Conservation (phyloP, 805 yeast species). For the Metschnikowia gruessii region DNA sequence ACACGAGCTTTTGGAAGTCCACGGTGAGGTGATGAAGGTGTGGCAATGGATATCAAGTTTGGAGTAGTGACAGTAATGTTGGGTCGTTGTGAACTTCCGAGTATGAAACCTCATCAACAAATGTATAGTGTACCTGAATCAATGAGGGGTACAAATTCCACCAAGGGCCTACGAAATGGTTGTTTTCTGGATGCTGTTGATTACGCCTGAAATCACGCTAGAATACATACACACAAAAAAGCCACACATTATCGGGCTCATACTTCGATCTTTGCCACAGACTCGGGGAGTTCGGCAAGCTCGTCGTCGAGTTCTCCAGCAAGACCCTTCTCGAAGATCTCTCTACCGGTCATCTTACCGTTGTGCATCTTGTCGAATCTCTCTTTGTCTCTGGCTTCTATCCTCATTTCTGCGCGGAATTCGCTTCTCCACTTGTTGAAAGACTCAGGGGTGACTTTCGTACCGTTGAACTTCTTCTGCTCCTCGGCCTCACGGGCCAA, state of each 20-base stretch:
- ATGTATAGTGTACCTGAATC: neutral
- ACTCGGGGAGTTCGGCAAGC: slow-evolving; percentile 18
- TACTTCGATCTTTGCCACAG: slow-evolving; percentile 19
- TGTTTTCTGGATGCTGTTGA: neutral
- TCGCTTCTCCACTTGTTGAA: slow-evolving; percentile 66
- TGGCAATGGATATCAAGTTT: slow-evolving; percentile 70
- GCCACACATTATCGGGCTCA: neutral
- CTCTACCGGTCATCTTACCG: slow-evolving; percentile 82
- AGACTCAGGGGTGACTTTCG: slow-evolving; percentile 80
- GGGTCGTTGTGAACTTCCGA: too few relatives aligned
- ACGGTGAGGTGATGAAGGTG: slow-evolving; percentile 83
- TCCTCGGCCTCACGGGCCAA: slow-evolving; percentile 72
- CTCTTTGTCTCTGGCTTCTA: slow-evolving; percentile 54
- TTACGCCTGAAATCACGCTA: neutral
- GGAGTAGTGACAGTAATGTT: slow-evolving; percentile 3
- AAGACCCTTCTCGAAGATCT: slow-evolving; percentile 86
- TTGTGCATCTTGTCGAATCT: slow-evolving; percentile 58
- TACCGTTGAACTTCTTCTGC: slow-evolving; percentile 87
- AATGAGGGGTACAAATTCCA: neutral
- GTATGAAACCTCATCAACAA: too few relatives aligned
- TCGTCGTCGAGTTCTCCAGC: slow-evolving; percentile 62
- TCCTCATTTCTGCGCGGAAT: slow-evolving; percentile 71
- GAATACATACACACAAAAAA: neutral
- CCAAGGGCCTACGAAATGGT: neutral
- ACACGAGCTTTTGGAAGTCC: slow-evolving; percentile 61